phyloP scores from a whole-genome alignment of 106 monocot genomes.

The Ottelia alismoides region DNA sequence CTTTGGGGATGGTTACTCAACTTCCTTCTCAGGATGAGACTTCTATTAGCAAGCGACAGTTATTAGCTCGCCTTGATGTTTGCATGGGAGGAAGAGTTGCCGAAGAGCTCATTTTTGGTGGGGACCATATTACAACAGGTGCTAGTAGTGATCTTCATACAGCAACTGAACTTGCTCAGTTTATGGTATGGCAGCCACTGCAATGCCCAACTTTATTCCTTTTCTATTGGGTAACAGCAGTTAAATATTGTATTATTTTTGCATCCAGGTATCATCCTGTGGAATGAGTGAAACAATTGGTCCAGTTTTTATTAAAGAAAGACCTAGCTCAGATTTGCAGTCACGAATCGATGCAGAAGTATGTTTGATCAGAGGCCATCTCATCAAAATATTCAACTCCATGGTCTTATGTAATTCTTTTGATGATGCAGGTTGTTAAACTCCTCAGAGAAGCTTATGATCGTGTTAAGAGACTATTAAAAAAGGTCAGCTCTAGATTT shows the following conservation, averaged over 20 bases:
- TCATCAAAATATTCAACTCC: no score
- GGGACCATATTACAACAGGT: slow-evolving; percentile 75
- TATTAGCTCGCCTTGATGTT: slow-evolving; percentile 91
- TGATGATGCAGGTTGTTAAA: slow-evolving; percentile 62
- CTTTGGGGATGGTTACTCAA: slow-evolving; percentile 95
- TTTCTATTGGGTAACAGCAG: background rate
- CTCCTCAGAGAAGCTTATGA: slow-evolving; percentile 92
- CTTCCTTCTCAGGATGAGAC: slow-evolving; percentile 95
- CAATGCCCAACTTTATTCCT: background rate
- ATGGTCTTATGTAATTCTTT: no score
- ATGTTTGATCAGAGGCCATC: no score
- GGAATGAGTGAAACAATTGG: slow-evolving; percentile 96
- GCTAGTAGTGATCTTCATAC: slow-evolving; percentile 79
- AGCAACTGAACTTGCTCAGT: slow-evolving; percentile 89
- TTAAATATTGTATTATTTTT: background rate
- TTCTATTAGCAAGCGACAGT: slow-evolving; percentile 81
- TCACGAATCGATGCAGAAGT: slow-evolving; percentile 98
- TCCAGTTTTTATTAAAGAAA: slow-evolving; percentile 77
- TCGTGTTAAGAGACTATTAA: slow-evolving; percentile 63
- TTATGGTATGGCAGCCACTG: slow-evolving; percentile 56
- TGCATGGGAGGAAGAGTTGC: slow-evolving; percentile 99
- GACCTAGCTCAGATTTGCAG: slow-evolving; percentile 90
- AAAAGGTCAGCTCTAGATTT: slow-evolving; percentile 43
- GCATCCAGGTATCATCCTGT: slow-evolving; percentile 94
- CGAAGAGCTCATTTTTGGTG: slow-evolving; percentile 93